phyloP scores from a whole-genome alignment of 2,329 filamentous ascomycete species.

The Rachicladosporium sp. region DNA sequence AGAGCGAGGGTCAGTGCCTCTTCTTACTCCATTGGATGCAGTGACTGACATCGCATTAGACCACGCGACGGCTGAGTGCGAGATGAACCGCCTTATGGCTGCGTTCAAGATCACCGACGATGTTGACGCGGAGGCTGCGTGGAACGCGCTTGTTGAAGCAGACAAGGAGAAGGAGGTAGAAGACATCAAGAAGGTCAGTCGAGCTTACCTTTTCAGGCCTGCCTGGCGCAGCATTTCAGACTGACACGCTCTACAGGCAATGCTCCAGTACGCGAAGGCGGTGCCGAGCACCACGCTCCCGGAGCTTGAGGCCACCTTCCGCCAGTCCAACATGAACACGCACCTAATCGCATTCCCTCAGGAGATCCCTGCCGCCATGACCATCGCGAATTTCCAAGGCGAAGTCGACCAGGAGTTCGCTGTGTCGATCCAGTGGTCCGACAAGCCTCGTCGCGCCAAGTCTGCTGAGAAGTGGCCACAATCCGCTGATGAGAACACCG shows the following conservation, averaged over 20 bases:
- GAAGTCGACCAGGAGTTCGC: slow-evolving; percentile 41
- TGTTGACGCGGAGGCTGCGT: slow-evolving; percentile 41
- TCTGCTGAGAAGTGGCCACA: slow-evolving; percentile 38
- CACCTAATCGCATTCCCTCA: slow-evolving; percentile 53
- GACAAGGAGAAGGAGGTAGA: slow-evolving; percentile 46
- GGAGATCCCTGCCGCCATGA: slow-evolving; percentile 43
- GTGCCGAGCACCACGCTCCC: slow-evolving; percentile 45
- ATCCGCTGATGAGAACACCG: slow-evolving; percentile 37
- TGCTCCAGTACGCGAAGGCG: slow-evolving; percentile 48
- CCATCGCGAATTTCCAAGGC: slow-evolving; percentile 62
- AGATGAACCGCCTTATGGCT: slow-evolving; percentile 47
- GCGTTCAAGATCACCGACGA: slow-evolving; percentile 33
- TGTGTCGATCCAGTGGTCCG: slow-evolving; percentile 36
- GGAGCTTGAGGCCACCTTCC: slow-evolving; percentile 50
- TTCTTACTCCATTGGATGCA: slow-evolving; percentile 28
- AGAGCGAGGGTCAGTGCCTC: slow-evolving; percentile 31
- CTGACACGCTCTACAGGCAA: slow-evolving; percentile 14
- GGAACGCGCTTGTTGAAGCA: slow-evolving; percentile 43
- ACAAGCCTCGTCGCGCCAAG: slow-evolving; percentile 34
- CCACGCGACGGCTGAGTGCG: slow-evolving; percentile 34
- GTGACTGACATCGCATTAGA: slow-evolving; percentile 28
- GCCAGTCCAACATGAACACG: slow-evolving; percentile 40
- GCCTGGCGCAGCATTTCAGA: no score
- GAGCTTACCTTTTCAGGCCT: background rate
- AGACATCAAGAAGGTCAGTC: slow-evolving; percentile 45